Evolutionary conservation across 371 early-diverging fungal genomes (phyloP).

Genomic region (Mucor velutinosus): DNA sequence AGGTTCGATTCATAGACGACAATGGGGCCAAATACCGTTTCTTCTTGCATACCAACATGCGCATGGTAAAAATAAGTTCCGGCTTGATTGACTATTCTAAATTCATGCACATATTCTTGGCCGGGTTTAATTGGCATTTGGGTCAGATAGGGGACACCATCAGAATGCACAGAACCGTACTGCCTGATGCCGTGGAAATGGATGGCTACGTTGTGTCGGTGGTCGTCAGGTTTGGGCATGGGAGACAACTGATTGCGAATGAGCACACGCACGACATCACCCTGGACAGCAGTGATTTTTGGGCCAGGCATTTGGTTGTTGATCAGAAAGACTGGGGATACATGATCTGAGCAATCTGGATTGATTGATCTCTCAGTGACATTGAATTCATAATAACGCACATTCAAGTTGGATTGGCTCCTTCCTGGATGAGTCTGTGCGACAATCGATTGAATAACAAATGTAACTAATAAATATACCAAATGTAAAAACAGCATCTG

Average conservation of each 20-base stretch:
- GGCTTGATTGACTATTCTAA: slow-evolving; percentile 38
- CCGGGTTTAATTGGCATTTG: slow-evolving; percentile 62
- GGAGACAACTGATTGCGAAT: slow-evolving; percentile 40
- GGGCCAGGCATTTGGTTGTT: slow-evolving; percentile 59
- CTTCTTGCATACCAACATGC: slow-evolving; percentile 47
- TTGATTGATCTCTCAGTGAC: slow-evolving; percentile 28
- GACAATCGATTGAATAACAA: neutral
- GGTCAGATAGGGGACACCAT: slow-evolving; percentile 66
- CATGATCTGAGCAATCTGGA: slow-evolving; percentile 42
- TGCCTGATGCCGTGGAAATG: slow-evolving; percentile 56
- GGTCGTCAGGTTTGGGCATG: neutral
- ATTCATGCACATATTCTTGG: slow-evolving; percentile 52
- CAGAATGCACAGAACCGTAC: slow-evolving; percentile 34
- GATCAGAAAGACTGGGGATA: slow-evolving; percentile 29
- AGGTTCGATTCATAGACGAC: slow-evolving; percentile 42
- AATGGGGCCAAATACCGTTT: slow-evolving; percentile 52
- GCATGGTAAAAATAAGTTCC: slow-evolving; percentile 67
- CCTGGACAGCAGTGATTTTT: slow-evolving; percentile 37
- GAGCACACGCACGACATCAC: slow-evolving; percentile 40
- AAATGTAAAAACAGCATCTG: neutral
- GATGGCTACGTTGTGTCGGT: slow-evolving; percentile 23
- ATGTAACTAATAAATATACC: neutral
- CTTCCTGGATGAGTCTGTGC: neutral
- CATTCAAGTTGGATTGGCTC: neutral
- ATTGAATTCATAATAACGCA: slow-evolving; percentile 35